Percentiles rank a stretch among this genome's conserved stretches.
Conservation (phyloP, 768 basidiomycete genomes). For the Lentinula edodes region DNA sequence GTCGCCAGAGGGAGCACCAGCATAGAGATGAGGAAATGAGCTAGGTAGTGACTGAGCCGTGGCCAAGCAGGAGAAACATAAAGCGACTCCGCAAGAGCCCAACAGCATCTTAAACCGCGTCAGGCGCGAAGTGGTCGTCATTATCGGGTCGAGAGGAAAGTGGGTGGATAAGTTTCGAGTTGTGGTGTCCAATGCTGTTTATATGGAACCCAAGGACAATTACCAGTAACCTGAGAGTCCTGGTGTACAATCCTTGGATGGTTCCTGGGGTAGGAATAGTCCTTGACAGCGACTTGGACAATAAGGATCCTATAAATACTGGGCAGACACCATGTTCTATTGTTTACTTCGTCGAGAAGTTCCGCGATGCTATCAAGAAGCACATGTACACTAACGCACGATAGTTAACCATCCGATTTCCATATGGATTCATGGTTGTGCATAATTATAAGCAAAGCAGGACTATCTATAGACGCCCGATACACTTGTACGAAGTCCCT, state of each 20-base stretch:
- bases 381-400: background rate
- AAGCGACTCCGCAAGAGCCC: background rate
- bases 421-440: background rate
- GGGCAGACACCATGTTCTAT: background rate
- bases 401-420: background rate
- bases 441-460: background rate
- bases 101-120: background rate
- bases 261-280: background rate
- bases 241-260: background rate
- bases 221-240: background rate
- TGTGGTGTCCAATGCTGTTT: background rate
- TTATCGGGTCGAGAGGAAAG: background rate
- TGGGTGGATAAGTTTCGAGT: background rate
- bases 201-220: background rate
- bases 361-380: background rate
- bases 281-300: background rate
- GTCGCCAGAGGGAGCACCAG: conserved; percentile 38
- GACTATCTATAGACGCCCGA: background rate
- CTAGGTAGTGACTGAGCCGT: background rate
- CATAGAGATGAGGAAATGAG: conserved; percentile 42
- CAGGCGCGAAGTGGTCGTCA: background rate
- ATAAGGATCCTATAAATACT: conserved; percentile 3
- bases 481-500: background rate
- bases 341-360: background rate
- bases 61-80: background rate